Evolutionary conservation across 305 asterid genomes (phyloP).

Genomic region (Fraxinus sp.): DNA sequence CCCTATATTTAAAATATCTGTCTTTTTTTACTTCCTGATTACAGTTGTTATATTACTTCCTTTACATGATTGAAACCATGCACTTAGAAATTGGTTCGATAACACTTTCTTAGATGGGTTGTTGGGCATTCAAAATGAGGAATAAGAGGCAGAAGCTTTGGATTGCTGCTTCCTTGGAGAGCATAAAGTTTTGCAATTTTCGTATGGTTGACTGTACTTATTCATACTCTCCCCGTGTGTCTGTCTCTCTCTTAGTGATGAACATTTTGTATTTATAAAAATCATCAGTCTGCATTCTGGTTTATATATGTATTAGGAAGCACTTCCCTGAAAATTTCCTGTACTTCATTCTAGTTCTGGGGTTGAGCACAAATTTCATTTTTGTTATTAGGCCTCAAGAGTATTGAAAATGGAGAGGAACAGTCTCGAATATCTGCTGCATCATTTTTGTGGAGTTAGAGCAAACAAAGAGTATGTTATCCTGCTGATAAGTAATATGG

Average conservation of each 20-base stretch:
- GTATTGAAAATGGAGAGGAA: conserved; percentile 82
- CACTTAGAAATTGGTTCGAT: not conserved
- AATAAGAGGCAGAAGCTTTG: not conserved
- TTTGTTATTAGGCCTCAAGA: conserved; percentile 77
- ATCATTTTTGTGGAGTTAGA: conserved; percentile 80
- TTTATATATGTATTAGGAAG: not conserved
- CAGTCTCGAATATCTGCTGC: conserved; percentile 83
- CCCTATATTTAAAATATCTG: not conserved
- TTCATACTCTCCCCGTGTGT: not conserved
- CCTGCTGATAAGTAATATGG: conserved; percentile 23
- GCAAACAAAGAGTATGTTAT: conserved; percentile 90
- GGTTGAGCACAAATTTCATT: conserved; percentile 26
- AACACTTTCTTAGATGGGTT: not conserved
- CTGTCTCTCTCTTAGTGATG: not conserved
- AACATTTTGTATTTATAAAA: not conserved
- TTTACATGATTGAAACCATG: not conserved
- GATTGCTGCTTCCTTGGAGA: not conserved
- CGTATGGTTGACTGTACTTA: not conserved
- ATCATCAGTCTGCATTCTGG: not conserved
- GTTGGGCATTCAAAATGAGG: not conserved
- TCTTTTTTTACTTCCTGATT: not conserved
- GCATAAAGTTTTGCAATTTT: not conserved
- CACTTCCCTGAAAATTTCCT: not conserved
- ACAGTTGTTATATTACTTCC: not conserved
- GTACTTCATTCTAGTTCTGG: conserved; percentile 21